Percentiles rank a stretch among this genome's conserved stretches.
Evolutionary conservation across 2,329 filamentous ascomycete genomes (phyloP).

Genomic region (Penicillium rolfsii): DNA sequence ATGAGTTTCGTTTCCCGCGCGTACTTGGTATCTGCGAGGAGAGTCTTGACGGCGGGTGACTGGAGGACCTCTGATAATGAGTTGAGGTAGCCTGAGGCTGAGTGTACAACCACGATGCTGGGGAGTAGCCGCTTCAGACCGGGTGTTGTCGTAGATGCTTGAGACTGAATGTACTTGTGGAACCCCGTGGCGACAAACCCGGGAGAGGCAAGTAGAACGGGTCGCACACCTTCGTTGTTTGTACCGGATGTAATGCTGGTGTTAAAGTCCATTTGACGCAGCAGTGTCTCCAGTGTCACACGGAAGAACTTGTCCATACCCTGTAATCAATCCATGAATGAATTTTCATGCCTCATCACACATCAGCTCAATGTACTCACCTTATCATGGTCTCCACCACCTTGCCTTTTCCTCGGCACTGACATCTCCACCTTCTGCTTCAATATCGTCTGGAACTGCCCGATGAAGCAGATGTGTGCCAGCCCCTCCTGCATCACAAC

Average conservation of each 20-base stretch:
- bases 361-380: conserved; percentile 26
- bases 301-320: conserved; percentile 78
- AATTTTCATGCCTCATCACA: background rate
- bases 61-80: conserved; percentile 84
- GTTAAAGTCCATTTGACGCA: conserved; percentile 75
- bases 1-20: conserved; percentile 80
- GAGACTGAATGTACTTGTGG: conserved; percentile 69
- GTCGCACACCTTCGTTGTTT: conserved; percentile 48
- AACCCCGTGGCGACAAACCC: conserved; percentile 86
- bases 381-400: conserved; percentile 55
- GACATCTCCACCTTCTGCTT: conserved; percentile 54
- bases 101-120: conserved; percentile 71
- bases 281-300: conserved; percentile 72
- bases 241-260: conserved; percentile 44
- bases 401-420: conserved; percentile 52
- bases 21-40: conserved; percentile 85
- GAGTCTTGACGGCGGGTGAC: conserved; percentile 73
- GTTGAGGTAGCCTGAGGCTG: conserved; percentile 83
- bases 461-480: conserved; percentile 56
- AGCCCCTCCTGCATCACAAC: conserved; percentile 85
- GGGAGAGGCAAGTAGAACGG: conserved; percentile 82
- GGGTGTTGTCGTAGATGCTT: conserved; percentile 63
- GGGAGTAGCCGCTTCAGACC: conserved; percentile 69
- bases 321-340: conserved; percentile 37
- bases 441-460: conserved; percentile 53